Evolutionary conservation across 495 filamentous ascomycete species (phyloP), one percentile per base, ranked within the genome.

Genomic region (Daldinia loculata): DNA sequence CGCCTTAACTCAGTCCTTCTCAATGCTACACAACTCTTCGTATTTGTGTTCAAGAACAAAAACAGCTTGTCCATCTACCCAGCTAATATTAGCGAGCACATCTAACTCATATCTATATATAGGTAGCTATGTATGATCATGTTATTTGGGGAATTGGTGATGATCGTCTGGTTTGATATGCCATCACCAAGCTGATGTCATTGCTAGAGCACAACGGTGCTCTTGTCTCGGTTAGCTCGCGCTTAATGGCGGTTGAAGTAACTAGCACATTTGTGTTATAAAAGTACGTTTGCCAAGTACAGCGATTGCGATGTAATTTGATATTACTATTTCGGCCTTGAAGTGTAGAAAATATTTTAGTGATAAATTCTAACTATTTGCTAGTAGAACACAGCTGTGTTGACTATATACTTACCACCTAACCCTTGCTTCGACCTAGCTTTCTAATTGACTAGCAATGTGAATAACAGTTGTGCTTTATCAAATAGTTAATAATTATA

Each of bases 181-280:
- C 53, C 8, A 2, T 48, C 34, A 7, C 12, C 2, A 12, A 30
- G 36, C 56, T 43, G 1, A 30, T 22, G 14, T 27, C 45, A 22
- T 55, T 6, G 52, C 26, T 38, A 60, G 56, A 68, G 56, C 70
- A 68, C 70, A 32, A 29, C 3, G n/a, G 70, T 72, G 70, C 65
- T 72, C 30, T 58, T 39, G 24, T 26, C 26, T 39, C 14, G 26
- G 19, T 55, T 59, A 38, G 50, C 51, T 36, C 32, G 14, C 43
- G 22, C n/a, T 24, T 3, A 24, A 66, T 22, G 6, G 43, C 8
- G 43, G 43, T 48, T 48, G 17, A 24, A 22, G 22, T 11, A 24
- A 14, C 2, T 14, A 14, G 8, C 43, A 48, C 43, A 24, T 14
- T 48, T 48, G 43, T 24, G 43, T 48, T 48, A 12, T 48, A 24